These are phyloP conservation scores for Xerocomus brunneocitrinus DNA, from an alignment of 768 basidiomycete species.

Conservation along the genomic window DNA sequence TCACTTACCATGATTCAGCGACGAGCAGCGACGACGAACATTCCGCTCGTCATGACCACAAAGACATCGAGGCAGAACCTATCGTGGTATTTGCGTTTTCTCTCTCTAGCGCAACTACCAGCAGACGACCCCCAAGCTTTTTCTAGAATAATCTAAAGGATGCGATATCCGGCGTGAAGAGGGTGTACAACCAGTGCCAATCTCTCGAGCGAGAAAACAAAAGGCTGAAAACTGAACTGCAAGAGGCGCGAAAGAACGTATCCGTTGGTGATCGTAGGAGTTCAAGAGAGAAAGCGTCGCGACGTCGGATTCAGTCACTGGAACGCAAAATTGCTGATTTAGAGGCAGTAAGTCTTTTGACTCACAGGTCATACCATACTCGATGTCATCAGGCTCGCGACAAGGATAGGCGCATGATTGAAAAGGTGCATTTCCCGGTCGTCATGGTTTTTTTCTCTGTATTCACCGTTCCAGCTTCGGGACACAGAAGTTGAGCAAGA, in stretches of 20 bases:
- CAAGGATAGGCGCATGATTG: slow-evolving; percentile 12
- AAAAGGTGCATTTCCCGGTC: slow-evolving; percentile 7
- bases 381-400: slow-evolving; percentile 6
- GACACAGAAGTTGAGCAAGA: slow-evolving; percentile 15
- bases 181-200: slow-evolving; percentile 6
- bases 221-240: slow-evolving; percentile 4
- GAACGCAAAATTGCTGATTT: slow-evolving; percentile 4
- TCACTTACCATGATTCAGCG: slow-evolving; percentile 1
- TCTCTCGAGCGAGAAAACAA: slow-evolving; percentile 9
- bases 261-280: neutral
- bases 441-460: neutral
- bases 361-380: neutral
- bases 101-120: neutral
- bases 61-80: neutral
- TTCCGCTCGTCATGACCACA: neutral
- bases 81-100: slow-evolving; percentile 6
- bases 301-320: slow-evolving; percentile 8
- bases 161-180: slow-evolving; percentile 7
- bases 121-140: neutral
- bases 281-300: neutral
- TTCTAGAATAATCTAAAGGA: slow-evolving; percentile 9
- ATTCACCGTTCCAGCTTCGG: slow-evolving; percentile 11
- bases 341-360: slow-evolving; percentile 2
- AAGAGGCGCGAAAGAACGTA: neutral
- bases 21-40: neutral